Evolutionary conservation across 2,329 filamentous ascomycete species (phyloP).

Genomic region (Aureobasidium zeae): DNA sequence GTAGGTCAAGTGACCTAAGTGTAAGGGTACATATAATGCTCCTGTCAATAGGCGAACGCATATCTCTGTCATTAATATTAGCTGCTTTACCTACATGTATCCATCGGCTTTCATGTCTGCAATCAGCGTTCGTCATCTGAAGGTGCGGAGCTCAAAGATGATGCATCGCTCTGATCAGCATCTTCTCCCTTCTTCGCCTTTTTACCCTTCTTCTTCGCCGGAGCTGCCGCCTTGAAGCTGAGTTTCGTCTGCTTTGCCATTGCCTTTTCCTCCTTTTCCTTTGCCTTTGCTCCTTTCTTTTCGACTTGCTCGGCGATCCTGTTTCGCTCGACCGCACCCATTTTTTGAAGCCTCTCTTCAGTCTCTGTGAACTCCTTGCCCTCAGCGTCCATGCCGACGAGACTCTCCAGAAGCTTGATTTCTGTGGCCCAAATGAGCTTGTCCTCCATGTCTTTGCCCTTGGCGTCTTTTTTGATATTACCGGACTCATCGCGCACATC

Average conservation of each 20-base stretch:
- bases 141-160: neutral
- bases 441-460: slow-evolving; percentile 56
- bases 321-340: slow-evolving; percentile 61
- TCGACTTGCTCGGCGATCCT: slow-evolving; percentile 73
- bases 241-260: slow-evolving; percentile 62
- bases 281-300: slow-evolving; percentile 49
- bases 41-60: no score
- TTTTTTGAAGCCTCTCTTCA: slow-evolving; percentile 55
- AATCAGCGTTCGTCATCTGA: neutral
- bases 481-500: slow-evolving; percentile 59
- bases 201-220: slow-evolving; percentile 53
- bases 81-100: no score
- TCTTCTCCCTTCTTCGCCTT: slow-evolving; percentile 16
- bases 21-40: no score
- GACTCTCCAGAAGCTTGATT: slow-evolving; percentile 84
- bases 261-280: slow-evolving; percentile 23
- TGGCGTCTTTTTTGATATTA: slow-evolving; percentile 37
- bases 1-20: no score
- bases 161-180: slow-evolving; percentile 12
- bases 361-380: slow-evolving; percentile 60
- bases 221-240: slow-evolving; percentile 68
- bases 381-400: slow-evolving; percentile 75
- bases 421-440: slow-evolving; percentile 81
- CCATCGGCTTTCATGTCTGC: no score
- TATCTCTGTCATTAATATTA: no score